These are phyloP conservation scores for Suillus decipiens DNA, from an alignment of 768 basidiomycete genomes.

Conservation along the genomic window DNA sequence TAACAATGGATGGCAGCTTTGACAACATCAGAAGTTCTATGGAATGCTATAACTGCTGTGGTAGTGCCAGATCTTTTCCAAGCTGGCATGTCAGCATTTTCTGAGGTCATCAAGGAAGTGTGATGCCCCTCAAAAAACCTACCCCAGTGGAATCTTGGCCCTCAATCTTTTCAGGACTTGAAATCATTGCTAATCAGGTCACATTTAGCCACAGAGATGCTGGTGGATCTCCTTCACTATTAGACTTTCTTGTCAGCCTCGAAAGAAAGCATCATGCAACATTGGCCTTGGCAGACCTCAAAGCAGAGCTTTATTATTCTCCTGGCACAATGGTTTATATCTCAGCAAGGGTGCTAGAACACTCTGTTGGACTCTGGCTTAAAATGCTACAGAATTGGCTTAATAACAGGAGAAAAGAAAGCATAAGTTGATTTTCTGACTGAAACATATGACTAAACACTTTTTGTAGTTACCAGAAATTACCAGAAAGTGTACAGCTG, in stretches of 20 bases:
- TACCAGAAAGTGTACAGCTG: no score
- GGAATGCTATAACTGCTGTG: not conserved
- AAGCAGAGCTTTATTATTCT: not conserved
- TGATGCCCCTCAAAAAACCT: not conserved
- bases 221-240: not conserved
- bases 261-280: not conserved
- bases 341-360: not conserved
- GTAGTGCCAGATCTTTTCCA: not conserved
- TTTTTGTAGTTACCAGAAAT: no score
- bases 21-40: not conserved
- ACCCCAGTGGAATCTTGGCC: conserved; percentile 2
- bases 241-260: not conserved
- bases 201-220: conserved; percentile 3
- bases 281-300: not conserved
- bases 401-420: no score
- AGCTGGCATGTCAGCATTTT: not conserved
- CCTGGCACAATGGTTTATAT: not conserved
- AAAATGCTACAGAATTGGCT: no score
- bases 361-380: not conserved
- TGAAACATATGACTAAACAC: no score
- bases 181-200: conserved; percentile 8
- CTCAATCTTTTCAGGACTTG: conserved; percentile 4
- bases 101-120: not conserved
- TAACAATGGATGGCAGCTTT: not conserved
- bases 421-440: no score